Evolutionary conservation across 352 stramenopile species (phyloP).

Genomic region (Globisporangium orthogonon): DNA sequence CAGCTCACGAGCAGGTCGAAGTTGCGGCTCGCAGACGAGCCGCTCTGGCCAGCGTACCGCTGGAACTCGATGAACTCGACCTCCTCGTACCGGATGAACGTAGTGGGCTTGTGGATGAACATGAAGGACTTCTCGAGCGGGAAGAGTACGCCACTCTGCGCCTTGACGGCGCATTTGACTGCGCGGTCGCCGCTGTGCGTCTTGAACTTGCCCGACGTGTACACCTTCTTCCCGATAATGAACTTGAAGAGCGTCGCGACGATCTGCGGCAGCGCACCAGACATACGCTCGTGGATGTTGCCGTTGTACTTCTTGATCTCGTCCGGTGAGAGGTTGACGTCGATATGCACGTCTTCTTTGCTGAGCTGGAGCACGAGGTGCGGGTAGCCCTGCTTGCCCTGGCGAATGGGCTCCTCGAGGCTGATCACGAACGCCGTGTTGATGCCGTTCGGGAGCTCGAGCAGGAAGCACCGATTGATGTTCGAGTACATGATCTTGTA

Average conservation of each 20-base stretch:
- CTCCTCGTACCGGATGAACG: slow-evolving; percentile 98
- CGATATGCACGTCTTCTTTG: slow-evolving; percentile 81
- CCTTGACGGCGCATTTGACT: slow-evolving; percentile 90
- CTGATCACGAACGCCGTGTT: slow-evolving; percentile 98
- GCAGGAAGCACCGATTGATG: slow-evolving; percentile 97
- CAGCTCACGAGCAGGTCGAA: slow-evolving; percentile 95
- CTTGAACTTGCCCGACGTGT: slow-evolving; percentile 90
- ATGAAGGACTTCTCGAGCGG: slow-evolving; percentile 98
- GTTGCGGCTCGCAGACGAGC: slow-evolving; percentile 88
- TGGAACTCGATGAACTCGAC: slow-evolving; percentile 98
- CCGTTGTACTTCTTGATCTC: slow-evolving; percentile 97
- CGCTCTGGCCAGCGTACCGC: slow-evolving; percentile 90
- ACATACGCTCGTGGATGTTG: slow-evolving; percentile 95
- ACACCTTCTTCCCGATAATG: slow-evolving; percentile 96
- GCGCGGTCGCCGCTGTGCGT: slow-evolving; percentile 81
- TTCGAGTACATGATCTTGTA: slow-evolving; percentile 99
- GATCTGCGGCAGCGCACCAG: slow-evolving; percentile 94
- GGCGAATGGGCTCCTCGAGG: slow-evolving; percentile 97
- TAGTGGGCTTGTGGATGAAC: slow-evolving; percentile 99
- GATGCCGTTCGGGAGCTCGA: slow-evolving; percentile 96
- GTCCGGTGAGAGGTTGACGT: slow-evolving; percentile 95
- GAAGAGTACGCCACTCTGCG: slow-evolving; percentile 96
- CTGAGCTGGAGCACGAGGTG: slow-evolving; percentile 97
- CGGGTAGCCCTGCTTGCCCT: slow-evolving; percentile 98
- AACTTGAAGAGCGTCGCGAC: slow-evolving; percentile 98